Evolutionary conservation across 495 filamentous ascomycete species (phyloP).

Genomic region (Thermothielavioides terrestris): DNA sequence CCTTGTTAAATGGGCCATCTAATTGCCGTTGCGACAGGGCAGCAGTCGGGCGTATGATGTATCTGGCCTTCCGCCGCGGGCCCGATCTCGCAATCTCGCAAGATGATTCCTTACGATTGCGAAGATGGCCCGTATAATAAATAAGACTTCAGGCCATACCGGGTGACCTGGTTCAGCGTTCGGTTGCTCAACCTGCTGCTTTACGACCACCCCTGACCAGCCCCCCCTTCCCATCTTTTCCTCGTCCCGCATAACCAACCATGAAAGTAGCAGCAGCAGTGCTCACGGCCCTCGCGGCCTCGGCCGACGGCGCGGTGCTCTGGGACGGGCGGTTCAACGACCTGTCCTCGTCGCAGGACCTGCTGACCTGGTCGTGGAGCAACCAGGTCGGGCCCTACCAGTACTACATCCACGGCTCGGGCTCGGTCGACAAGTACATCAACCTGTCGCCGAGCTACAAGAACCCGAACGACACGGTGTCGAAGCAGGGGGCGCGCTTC

Average conservation of each 20-base stretch:
- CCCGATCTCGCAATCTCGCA: too few relatives aligned
- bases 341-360: conserved; percentile 38
- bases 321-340: conserved; percentile 59
- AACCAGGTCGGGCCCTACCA: conserved; percentile 61
- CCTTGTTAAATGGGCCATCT: not conserved
- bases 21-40: not conserved
- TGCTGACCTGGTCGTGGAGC: conserved; percentile 55
- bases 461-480: conserved; percentile 56
- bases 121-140: too few relatives aligned
- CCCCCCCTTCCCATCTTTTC: not conserved
- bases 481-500: conserved; percentile 57
- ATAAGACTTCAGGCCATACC: too few relatives aligned
- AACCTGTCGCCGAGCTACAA: conserved; percentile 48
- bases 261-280: conserved; percentile 4
- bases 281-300: conserved; percentile 4
- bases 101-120: too few relatives aligned
- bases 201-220: not conserved
- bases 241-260: not conserved
- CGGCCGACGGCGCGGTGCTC: conserved; percentile 35
- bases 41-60: too few relatives aligned
- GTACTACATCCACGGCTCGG: conserved; percentile 64
- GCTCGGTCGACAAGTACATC: conserved; percentile 49
- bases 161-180: too few relatives aligned
- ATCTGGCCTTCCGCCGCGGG: too few relatives aligned
- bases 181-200: too few relatives aligned